phyloP scores from a whole-genome alignment of 768 basidiomycete genomes.

The Mycena rosella region DNA sequence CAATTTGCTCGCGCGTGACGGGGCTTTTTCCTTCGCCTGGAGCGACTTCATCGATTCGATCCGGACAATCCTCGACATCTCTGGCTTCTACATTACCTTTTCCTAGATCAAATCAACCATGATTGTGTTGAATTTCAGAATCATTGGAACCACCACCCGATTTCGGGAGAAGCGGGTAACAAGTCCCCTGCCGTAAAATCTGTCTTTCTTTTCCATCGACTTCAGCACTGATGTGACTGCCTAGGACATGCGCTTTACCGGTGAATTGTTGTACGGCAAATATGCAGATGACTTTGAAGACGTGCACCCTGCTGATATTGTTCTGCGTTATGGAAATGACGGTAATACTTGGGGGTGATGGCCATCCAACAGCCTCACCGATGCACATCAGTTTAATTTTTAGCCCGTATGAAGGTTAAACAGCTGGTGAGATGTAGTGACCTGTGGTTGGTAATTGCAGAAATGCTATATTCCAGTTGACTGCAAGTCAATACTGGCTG shows the following conservation, averaged over 20 bases:
- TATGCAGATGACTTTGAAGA: slow-evolving; percentile 24
- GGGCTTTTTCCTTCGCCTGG: slow-evolving; percentile 2
- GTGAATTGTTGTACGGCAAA: slow-evolving; percentile 21
- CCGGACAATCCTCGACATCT: background rate
- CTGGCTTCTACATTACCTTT: slow-evolving; percentile 4
- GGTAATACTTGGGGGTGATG: too few species aligned
- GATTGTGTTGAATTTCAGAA: background rate
- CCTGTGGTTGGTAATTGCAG: too few species aligned
- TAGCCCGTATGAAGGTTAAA: too few species aligned
- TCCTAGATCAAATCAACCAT: background rate
- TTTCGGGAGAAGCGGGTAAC: background rate
- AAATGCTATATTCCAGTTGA: too few species aligned
- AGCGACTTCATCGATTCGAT: slow-evolving; percentile 2
- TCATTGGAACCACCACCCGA: background rate
- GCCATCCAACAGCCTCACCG: too few species aligned
- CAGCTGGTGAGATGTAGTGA: too few species aligned
- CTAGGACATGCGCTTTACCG: slow-evolving; percentile 25
- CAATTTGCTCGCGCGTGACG: slow-evolving; percentile 1
- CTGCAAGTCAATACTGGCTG: too few species aligned
- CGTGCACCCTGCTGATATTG: slow-evolving; percentile 17
- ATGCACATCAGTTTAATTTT: too few species aligned
- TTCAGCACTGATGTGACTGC: too few species aligned
- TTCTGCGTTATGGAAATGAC: slow-evolving; percentile 19
- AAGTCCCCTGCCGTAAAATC: background rate
- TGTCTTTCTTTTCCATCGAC: too few species aligned